Base-by-base conservation (phyloP, 495 filamentous ascomycete species). In the Cercophora samala region DNA sequence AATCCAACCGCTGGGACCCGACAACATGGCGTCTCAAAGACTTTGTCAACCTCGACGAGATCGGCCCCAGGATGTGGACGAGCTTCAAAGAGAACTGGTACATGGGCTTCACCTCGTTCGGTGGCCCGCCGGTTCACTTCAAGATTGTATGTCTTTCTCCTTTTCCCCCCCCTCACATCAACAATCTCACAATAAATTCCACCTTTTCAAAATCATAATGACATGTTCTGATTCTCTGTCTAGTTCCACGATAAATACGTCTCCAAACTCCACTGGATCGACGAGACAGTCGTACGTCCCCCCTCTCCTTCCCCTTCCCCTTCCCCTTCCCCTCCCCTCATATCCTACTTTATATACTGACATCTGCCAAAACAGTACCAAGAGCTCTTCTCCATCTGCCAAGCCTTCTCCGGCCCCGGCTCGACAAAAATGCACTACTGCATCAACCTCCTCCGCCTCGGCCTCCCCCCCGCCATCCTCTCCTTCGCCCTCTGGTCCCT, bases 351-450 rank as follows among this genome's bases (percentile, higher is more conserved):
- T n/a, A n/a, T n/a, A n/a, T n/a, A n/a, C n/a, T n/a, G n/a, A n/a
- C n/a, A n/a, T n/a, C n/a, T n/a, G n/a, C n/a, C n/a, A n/a, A n/a
- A 8, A 62, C 8, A 62, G 60, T 96, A 91, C 77, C 89, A 93
- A 77, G 91, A 96, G 70, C 83, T 93, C 18, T 96, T 94, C 75
- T 89, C 89, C 21, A 78, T 96, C 68, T 90, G 85, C 58, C 91
- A 93, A 74, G 87, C 88, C 15, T 84, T 93, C 23, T 87, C 89
- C 0, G 92, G 92, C 0, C 91, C 92, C 0, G 91, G 73, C 1
- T 90, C 86, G 72, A 93, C 91, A 19, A 94, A 94, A 77, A 92
- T 94, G 88, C 72, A 87, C 0, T 93, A 91, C 69, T 90, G 88
- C 68, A 86, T 94, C 29, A 87, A 88, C 32, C 72, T 90, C 42